Conservation (phyloP, 2,329 filamentous ascomycete species). For the Beauveria caledonica region DNA sequence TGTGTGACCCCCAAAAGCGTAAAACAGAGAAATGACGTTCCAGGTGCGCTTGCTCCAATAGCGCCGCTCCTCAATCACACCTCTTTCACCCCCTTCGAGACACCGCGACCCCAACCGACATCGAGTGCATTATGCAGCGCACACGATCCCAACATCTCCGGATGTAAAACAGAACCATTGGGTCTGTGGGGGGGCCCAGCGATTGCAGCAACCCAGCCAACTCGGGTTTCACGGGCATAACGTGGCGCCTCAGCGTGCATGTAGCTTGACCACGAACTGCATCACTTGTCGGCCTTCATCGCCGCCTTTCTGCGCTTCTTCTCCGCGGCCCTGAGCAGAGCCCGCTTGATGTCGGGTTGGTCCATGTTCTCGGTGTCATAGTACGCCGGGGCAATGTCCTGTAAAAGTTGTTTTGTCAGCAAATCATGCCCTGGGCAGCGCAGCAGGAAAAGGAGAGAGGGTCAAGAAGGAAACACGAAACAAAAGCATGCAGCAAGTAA, state of each 20-base stretch:
- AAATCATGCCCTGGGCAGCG: constrained; percentile 45
- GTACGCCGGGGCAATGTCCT: constrained; percentile 91
- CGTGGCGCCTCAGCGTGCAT: neutral
- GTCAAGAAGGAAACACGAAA: neutral
- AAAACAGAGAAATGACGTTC: neutral
- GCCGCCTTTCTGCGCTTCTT: constrained; percentile 53
- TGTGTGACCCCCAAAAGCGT: neutral
- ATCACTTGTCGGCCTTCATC: constrained; percentile 40
- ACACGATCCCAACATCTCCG: neutral
- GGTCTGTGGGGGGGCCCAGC: neutral
- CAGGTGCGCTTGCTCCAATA: neutral
- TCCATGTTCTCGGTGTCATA: constrained; percentile 79
- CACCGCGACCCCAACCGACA: neutral
- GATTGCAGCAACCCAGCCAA: too few species aligned
- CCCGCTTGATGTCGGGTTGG: constrained; percentile 77
- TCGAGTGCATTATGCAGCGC: neutral
- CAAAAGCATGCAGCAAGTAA: neutral
- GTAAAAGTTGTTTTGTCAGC: constrained; percentile 5
- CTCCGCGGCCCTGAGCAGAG: constrained; percentile 48
- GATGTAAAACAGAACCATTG: neutral
- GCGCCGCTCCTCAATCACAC: neutral
- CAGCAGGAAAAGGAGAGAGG: neutral
- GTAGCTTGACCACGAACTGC: neutral
- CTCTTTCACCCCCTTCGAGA: neutral
- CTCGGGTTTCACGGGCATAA: too few species aligned